Conservation (phyloP, 2,329 filamentous ascomycete species). For the Sclerotinia minor region DNA sequence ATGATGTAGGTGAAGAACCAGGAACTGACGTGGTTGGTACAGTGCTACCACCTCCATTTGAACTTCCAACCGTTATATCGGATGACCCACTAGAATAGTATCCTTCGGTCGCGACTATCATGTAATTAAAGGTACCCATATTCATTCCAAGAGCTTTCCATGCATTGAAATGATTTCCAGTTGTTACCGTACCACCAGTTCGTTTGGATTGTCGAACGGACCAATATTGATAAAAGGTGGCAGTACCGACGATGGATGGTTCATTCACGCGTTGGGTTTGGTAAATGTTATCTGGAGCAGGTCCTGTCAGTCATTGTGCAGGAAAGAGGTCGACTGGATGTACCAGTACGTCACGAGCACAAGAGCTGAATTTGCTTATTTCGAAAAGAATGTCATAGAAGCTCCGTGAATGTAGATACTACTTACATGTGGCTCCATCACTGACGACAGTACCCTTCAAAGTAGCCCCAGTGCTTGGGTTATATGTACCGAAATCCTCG, state of each 20-base stretch:
- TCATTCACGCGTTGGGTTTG: conserved; percentile 43
- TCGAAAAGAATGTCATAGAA: neutral
- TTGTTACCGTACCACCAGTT: conserved; percentile 51
- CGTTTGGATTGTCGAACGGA: conserved; percentile 53
- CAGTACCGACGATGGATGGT: conserved; percentile 51
- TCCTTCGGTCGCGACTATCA: conserved; percentile 46
- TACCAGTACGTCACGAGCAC: too few relatives aligned
- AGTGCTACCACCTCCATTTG: neutral
- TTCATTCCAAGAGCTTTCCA: conserved; percentile 51
- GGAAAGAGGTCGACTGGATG: too few relatives aligned
- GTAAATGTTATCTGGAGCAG: conserved; percentile 43
- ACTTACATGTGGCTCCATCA: conserved; percentile 53
- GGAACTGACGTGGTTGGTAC: neutral
- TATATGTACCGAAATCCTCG: conserved; percentile 53
- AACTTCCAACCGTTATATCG: conserved; percentile 26
- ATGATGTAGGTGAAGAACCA: neutral
- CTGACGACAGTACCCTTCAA: conserved; percentile 52
- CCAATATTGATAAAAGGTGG: conserved; percentile 56
- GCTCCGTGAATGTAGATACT: too few relatives aligned
- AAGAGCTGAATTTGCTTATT: neutral
- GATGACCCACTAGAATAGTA: conserved; percentile 28
- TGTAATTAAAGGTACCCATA: conserved; percentile 51
- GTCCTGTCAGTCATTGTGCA: neutral
- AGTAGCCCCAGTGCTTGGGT: conserved; percentile 50
- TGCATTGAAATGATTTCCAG: conserved; percentile 53